Evolutionary conservation across 78 protist species (phyloP).

Genomic region (Creolimax fragrantissima): DNA sequence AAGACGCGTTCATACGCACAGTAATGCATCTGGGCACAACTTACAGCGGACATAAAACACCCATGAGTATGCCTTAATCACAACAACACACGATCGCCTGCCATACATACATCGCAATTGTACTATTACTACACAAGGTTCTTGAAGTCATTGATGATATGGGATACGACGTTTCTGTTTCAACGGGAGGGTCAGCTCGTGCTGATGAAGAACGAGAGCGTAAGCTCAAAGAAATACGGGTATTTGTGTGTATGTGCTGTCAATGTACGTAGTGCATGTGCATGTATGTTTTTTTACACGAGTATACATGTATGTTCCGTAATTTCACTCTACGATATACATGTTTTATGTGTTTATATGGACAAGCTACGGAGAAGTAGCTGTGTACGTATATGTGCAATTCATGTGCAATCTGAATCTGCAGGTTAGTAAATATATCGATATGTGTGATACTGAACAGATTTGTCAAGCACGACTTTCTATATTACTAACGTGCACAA

Average conservation of each 20-base stretch:
- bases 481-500: background rate
- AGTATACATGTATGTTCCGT: background rate
- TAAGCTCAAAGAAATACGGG: background rate
- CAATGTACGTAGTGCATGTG: background rate
- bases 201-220: background rate
- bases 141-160: background rate
- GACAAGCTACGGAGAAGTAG: background rate
- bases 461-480: no score
- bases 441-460: no score
- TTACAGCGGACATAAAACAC: no score
- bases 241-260: background rate
- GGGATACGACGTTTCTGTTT: background rate
- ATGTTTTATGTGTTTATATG: background rate
- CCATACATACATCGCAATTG: no score
- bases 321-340: no score
- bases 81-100: no score
- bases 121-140: no score
- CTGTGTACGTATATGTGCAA: background rate
- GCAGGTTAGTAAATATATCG: no score
- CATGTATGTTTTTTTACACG: background rate
- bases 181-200: background rate
- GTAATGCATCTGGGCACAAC: no score
- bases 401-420: no score
- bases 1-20: no score
- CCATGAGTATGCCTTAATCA: no score